Percentiles rank a stretch among this genome's conserved stretches.
These are phyloP conservation scores for Penicillium brevicompactum DNA, from an alignment of 2,329 filamentous ascomycete species.

Conservation along the genomic window DNA sequence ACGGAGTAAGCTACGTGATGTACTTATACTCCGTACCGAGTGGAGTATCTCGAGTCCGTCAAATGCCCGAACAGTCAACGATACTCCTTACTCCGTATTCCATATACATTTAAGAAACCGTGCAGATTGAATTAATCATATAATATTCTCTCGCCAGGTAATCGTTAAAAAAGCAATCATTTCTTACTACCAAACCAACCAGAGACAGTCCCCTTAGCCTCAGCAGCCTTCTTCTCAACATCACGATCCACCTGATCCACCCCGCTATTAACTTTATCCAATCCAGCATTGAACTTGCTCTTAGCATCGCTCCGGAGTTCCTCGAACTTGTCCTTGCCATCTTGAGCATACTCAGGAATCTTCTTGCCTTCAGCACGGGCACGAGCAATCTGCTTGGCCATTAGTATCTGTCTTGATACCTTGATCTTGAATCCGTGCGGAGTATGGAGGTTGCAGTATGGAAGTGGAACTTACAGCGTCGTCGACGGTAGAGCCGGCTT, in stretches of 20 bases:
- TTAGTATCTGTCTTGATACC: not conserved
- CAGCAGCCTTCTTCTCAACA: constrained; percentile 73
- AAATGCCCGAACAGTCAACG: no score
- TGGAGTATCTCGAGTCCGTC: no score
- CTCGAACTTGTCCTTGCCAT: constrained; percentile 58
- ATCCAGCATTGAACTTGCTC: constrained; percentile 44
- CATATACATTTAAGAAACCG: no score
- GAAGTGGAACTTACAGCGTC: constrained; percentile 60
- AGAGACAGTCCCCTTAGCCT: constrained; percentile 81
- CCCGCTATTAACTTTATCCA: constrained; percentile 52
- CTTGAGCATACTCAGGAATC: constrained; percentile 62
- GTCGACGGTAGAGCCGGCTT: constrained; percentile 69
- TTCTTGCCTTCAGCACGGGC: constrained; percentile 64
- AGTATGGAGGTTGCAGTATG: not conserved
- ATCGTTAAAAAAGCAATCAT: constrained; percentile 15
- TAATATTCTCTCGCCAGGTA: not conserved
- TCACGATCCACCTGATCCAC: constrained; percentile 81
- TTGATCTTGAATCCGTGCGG: not conserved
- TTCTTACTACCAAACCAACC: constrained; percentile 76
- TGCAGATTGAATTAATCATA: not conserved
- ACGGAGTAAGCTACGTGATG: no score
- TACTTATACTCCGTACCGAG: no score
- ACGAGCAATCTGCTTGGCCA: constrained; percentile 56
- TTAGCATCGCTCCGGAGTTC: constrained; percentile 66
- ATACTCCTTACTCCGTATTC: no score